phyloP scores from a whole-genome alignment of 768 basidiomycete species.

The Strobilomyces confusus region DNA sequence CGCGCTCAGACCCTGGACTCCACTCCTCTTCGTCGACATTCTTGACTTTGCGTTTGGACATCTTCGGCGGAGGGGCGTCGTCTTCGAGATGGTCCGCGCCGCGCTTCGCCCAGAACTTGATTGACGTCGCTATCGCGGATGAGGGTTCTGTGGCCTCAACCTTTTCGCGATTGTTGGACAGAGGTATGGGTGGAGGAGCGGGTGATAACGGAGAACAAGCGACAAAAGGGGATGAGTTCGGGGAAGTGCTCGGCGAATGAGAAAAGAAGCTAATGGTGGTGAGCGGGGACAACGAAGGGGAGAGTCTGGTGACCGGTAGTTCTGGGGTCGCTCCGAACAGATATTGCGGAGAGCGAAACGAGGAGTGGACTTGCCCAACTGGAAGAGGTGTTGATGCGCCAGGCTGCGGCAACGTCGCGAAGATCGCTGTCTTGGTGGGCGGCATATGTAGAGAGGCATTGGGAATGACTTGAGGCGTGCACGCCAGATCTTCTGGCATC shows the following conservation, averaged over 20 bases:
- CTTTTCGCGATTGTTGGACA: not conserved
- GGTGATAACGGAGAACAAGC: not conserved
- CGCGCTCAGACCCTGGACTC: constrained; percentile 5
- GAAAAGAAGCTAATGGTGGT: constrained; percentile 11
- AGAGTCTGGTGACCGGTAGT: not conserved
- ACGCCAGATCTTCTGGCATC: constrained; percentile 23
- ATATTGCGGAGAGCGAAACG: not conserved
- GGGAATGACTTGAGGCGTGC: not conserved
- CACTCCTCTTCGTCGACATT: constrained; percentile 24
- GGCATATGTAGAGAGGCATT: not conserved
- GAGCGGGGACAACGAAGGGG: constrained; percentile 16
- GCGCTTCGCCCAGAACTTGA: constrained; percentile 12
- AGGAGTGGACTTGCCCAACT: not conserved
- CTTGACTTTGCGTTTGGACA: constrained; percentile 10
- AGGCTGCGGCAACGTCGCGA: not conserved
- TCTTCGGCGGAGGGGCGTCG: not conserved
- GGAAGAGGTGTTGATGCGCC: not conserved
- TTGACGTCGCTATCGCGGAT: not conserved
- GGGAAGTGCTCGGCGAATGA: constrained; percentile 8
- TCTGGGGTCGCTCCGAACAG: not conserved
- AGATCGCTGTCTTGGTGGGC: not conserved
- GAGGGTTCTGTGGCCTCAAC: not conserved
- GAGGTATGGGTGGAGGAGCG: not conserved
- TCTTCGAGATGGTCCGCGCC: not conserved
- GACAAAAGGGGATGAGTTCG: not conserved